These are phyloP conservation scores for Grosmannia penicillata DNA, from an alignment of 2,329 filamentous ascomycete genomes.

Conservation along the genomic window DNA sequence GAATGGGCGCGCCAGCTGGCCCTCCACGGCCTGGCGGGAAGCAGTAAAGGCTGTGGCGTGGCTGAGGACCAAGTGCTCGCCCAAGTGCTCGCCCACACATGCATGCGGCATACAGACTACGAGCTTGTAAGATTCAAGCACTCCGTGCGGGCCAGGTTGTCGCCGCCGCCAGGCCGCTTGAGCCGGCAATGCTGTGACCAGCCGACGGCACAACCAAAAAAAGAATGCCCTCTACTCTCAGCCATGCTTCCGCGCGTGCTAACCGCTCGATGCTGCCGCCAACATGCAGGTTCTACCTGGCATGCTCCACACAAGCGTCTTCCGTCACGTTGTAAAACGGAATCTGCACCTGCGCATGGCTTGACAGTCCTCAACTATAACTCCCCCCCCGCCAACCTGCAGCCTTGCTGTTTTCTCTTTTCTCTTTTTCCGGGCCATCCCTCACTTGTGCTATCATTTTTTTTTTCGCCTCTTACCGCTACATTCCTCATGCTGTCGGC, in stretches of 20 bases:
- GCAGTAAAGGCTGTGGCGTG: too few relatives aligned
- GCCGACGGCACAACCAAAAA: background rate
- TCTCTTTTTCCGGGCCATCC: constrained; percentile 2
- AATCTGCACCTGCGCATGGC: background rate
- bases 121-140: too few relatives aligned
- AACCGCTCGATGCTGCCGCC: constrained; percentile 5
- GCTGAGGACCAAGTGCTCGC: too few relatives aligned
- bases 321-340: background rate
- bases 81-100: too few relatives aligned
- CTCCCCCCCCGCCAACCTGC: too few relatives aligned
- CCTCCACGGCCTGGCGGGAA: background rate
- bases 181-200: background rate
- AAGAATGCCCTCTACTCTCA: background rate
- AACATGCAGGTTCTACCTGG: background rate
- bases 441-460: constrained; percentile 11
- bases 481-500: constrained; percentile 10
- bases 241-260: constrained; percentile 5
- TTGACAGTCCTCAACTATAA: too few relatives aligned
- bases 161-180: too few relatives aligned
- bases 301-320: background rate
- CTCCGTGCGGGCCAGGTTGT: too few relatives aligned
- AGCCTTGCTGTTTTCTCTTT: background rate
- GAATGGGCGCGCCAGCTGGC: background rate
- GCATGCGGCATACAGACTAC: too few relatives aligned
- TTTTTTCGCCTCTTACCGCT: constrained; percentile 14